phyloP scores from a whole-genome alignment of 2,329 filamentous ascomycete species.

The Hysterium pulicare region DNA sequence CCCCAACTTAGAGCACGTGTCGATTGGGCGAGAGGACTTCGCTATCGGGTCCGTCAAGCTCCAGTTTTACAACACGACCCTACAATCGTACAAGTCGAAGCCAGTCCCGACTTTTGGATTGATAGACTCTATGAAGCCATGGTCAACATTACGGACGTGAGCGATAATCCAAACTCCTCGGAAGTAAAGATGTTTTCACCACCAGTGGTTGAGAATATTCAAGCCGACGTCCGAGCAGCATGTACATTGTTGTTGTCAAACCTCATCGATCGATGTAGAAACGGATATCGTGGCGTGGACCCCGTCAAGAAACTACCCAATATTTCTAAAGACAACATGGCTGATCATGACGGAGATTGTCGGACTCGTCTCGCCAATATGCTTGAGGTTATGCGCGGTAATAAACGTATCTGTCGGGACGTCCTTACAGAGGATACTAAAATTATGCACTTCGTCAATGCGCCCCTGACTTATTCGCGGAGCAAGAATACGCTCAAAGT shows the following conservation, averaged over 20 bases:
- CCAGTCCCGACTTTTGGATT: conserved; percentile 13
- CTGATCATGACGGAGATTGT: conserved; percentile 10
- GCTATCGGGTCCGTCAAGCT: too few species aligned
- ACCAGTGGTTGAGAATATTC: conserved; percentile 10
- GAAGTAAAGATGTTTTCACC: conserved; percentile 12
- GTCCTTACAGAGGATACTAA: conserved; percentile 17
- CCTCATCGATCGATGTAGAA: conserved; percentile 13
- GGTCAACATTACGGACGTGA: conserved; percentile 9
- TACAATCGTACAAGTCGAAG: conserved; percentile 9
- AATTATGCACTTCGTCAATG: conserved; percentile 13
- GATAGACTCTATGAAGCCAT: conserved; percentile 7
- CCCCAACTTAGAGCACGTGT: too few species aligned
- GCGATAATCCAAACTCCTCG: conserved; percentile 9
- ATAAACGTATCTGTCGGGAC: conserved; percentile 17
- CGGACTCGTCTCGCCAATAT: conserved; percentile 11
- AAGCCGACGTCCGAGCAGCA: too few species aligned
- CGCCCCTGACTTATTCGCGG: conserved; percentile 12
- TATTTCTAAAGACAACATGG: conserved; percentile 5
- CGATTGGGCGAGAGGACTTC: too few species aligned
- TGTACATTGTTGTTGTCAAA: conserved; percentile 8
- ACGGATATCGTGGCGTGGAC: too few species aligned
- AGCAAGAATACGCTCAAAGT: conserved; percentile 16
- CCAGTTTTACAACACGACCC: too few species aligned
- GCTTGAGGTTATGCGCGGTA: conserved; percentile 9
- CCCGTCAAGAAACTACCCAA: too few species aligned